Evolutionary conservation across 2,329 filamentous ascomycete genomes (phyloP).

Genomic region (Arthroderma sp.): DNA sequence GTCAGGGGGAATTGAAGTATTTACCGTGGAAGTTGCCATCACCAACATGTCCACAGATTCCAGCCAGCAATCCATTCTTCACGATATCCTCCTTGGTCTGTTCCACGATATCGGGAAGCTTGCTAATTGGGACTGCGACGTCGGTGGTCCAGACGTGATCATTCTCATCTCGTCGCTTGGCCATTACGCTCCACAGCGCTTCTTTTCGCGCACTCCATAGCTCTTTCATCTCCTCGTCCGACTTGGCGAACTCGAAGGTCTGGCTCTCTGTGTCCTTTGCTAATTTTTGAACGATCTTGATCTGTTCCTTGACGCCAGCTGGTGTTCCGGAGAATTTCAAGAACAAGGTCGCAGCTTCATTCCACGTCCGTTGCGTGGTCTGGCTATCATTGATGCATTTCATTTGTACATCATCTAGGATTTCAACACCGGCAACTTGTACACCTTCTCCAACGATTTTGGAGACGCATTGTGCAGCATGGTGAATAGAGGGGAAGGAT

Average conservation of each 20-base stretch:
- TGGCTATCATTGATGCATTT: conserved; percentile 47
- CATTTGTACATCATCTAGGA: conserved; percentile 88
- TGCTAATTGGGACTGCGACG: conserved; percentile 63
- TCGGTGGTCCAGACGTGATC: conserved; percentile 67
- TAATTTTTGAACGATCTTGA: conserved; percentile 46
- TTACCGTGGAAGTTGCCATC: conserved; percentile 62
- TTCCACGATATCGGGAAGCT: conserved; percentile 59
- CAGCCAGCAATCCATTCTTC: conserved; percentile 48
- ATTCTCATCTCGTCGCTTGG: conserved; percentile 44
- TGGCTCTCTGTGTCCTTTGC: conserved; percentile 42
- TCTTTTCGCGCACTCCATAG: conserved; percentile 66
- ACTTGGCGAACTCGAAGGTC: conserved; percentile 55
- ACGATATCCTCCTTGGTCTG: conserved; percentile 53
- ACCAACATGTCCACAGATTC: conserved; percentile 60
- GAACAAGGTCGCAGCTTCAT: conserved; percentile 58
- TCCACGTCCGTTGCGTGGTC: conserved; percentile 43
- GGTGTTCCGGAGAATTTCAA: conserved; percentile 62
- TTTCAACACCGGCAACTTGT: conserved; percentile 80
- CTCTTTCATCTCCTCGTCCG: conserved; percentile 51
- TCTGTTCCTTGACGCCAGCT: conserved; percentile 49
- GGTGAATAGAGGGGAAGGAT: conserved; percentile 50
- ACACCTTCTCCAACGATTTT: conserved; percentile 68
- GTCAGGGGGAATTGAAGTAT: conserved; percentile 13
- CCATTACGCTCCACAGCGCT: conserved; percentile 60
- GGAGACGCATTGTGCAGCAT: conserved; percentile 67